Conservation (phyloP, 2,329 filamentous ascomycete species). For the Trichoderma brevicompactum region DNA sequence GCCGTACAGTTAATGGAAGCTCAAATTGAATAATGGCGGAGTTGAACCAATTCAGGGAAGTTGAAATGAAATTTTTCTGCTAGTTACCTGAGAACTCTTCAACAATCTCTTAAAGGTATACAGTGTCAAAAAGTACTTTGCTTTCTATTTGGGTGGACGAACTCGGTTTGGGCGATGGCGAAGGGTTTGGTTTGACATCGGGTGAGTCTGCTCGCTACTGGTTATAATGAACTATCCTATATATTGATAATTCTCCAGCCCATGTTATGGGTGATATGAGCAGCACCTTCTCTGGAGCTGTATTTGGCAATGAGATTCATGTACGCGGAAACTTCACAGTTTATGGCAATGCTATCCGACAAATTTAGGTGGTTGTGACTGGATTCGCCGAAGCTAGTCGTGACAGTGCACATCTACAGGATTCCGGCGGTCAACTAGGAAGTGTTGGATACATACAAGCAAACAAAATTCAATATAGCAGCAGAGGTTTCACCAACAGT, state of each 20-base stretch:
- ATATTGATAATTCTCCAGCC: too few relatives aligned
- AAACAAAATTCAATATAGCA: background rate
- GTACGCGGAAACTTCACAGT: background rate
- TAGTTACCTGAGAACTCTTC: background rate
- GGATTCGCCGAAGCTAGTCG: background rate
- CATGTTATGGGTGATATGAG: too few relatives aligned
- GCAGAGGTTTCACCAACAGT: background rate
- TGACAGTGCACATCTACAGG: background rate
- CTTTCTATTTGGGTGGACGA: background rate
- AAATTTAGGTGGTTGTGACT: background rate
- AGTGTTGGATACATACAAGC: background rate
- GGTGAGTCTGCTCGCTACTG: background rate
- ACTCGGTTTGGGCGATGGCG: background rate
- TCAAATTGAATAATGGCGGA: background rate
- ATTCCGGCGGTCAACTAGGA: background rate
- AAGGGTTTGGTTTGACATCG: background rate
- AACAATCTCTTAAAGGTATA: background rate
- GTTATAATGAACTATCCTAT: too few relatives aligned
- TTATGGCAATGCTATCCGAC: background rate
- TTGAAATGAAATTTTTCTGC: background rate
- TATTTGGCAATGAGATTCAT: background rate
- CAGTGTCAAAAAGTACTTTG: slow-evolving; percentile 3
- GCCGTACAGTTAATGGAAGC: slow-evolving; percentile 7
- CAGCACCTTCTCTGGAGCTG: too few relatives aligned
- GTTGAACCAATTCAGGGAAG: background rate